Base-by-base conservation (phyloP, 164 flowering plant genomes). In the Warburgia ugandensis region DNA sequence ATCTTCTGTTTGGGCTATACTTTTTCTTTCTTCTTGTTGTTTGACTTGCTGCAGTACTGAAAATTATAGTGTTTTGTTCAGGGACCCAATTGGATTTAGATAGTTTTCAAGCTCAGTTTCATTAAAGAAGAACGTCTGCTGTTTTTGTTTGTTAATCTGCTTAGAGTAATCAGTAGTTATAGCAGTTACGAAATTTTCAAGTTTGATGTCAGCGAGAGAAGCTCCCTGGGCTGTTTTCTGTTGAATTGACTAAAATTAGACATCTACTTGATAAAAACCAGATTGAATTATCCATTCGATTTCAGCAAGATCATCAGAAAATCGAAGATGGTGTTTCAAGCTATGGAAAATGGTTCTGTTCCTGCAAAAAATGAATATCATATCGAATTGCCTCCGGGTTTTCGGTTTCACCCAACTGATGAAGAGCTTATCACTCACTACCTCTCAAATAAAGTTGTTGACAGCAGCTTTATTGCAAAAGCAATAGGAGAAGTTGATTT, bases 301-400 rank as follows among this genome's bases (percentile, higher is more conserved):
- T 13, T 16, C 8, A 14, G 5, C 19, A 14, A 39, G 5, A 0
- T 39, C 43, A 39, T 14, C 19, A 6, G 16, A 13, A 16, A 39
- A 39, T 16, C 43, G 16, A 19, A 13, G 19, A 9, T 16, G 43
- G 7, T 13, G 2, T 39, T 39, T 14, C 43, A 39, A 52, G 8
- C 19, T 30, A 50, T 50, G 87, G 83, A 72, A 40, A 67, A 72
- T 49, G 37, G 51, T 50, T 31, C 62, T 36, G 73, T 55, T 6
- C 5, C 43, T 38, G 48, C 49, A 27, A 42, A 47, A 11, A 38
- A 37, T 54, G 56, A 52, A 21, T 51, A 52, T 9, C 39, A 37
- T 28, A 25, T 26, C 25, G 43, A 72, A 38, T 52, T 66, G 38
- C 70, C 70, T 29, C 66, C 70, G 35, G 70, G 70, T 48, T 66